Evolutionary conservation across 2,329 filamentous ascomycete genomes (phyloP), one percentile per base, ranked within the genome.

Genomic region (Pyricularia sp.): DNA sequence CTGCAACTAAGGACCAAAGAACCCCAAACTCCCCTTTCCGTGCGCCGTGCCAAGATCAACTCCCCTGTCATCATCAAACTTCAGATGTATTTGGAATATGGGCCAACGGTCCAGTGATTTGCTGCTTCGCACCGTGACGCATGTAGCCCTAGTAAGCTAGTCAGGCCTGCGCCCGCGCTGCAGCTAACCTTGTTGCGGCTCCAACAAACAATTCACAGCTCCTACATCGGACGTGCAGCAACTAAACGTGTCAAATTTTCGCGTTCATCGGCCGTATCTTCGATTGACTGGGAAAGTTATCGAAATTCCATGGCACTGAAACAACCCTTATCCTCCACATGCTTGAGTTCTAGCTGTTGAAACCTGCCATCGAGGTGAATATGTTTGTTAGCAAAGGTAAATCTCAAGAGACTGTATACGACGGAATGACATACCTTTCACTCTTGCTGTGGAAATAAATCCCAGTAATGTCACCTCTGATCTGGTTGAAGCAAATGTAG

Each of bases 381-480:
- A 62, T 66, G 64, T 33, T 33, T 30, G 24, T 44, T 30, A 55
- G 61, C 2, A 10, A 9, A 2, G 28, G 22, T 49, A 19, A 19
- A 8, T 49, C 40, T 49, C 35, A 44, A 44, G 1, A 49, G 19
- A 49, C 19, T 49, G 19, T 49, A 49, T n/a, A 49, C 2, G 16
- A n/a, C 7, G 40, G 19, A 19, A 49, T 49, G n/a, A 19, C 89
- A 78, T 77, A 97, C 91, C 93, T 96, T 79, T 97, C 93, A 78
- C 93, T 97, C 79, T 96, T 96, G 13, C 91, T 90, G 78, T 99
- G 94, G 75, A 96, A 99, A 77, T 99, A 99, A 66, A 97, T 96
- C 22, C 94, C 94, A 72, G 87, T 93, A 55, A 99, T 89, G 68
- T 84, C 88, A 8, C 93, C 94, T 68, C 88, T 84, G 62, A 91